Base-by-base conservation (phyloP, 2,329 filamentous ascomycete genomes). In the Fusarium sp. region DNA sequence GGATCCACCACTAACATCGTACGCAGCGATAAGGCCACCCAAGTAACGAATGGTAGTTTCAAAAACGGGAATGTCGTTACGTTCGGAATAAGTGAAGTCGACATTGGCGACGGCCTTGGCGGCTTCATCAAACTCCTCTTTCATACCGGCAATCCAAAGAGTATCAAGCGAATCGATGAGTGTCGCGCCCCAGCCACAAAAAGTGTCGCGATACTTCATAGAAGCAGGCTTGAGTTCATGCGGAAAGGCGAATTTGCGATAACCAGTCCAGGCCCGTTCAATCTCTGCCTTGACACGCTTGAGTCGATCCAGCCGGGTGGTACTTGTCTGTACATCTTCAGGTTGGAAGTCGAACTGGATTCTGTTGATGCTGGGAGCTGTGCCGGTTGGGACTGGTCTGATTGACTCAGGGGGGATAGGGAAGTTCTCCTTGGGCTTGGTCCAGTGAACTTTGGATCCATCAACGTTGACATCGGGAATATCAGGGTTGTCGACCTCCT, bases 21-120 rank as follows among this genome's bases (percentile, higher is more conserved):
- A 98, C 12, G 95, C 95, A 44, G 91, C 91, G 47, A 98, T 79
- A 48, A 98, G 85, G 3, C 96, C 96, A 38, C 96, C 96, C 9
- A 98, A 87, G 78, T 98, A 98, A 58, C 96, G 90, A 79, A 98
- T 98, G 17, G 92, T 94, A 2, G 95, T 97, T 83, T 98, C 95
- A 77, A 98, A 98, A 13, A 97, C 87, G n/a, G 94, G 95, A 51
- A 98, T 96, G 54, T 93, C 89, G 42, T 83, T 80, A 55, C 91
- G 86, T 20, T 82, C 79, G 6, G 90, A 92, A 17, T 89, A 92
- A 6, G 93, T 96, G 77, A 98, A 98, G 82, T 98, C 94, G 66
- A 98, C 96, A 11, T 89, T 82, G 64, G 87, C 87, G 28, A 95
- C 90, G 8, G 88, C 90, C 58, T 89, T 87, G 50, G 93, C 90